Evolutionary conservation across 495 filamentous ascomycete genomes (phyloP).

Genomic region (Neurospora sp.): DNA sequence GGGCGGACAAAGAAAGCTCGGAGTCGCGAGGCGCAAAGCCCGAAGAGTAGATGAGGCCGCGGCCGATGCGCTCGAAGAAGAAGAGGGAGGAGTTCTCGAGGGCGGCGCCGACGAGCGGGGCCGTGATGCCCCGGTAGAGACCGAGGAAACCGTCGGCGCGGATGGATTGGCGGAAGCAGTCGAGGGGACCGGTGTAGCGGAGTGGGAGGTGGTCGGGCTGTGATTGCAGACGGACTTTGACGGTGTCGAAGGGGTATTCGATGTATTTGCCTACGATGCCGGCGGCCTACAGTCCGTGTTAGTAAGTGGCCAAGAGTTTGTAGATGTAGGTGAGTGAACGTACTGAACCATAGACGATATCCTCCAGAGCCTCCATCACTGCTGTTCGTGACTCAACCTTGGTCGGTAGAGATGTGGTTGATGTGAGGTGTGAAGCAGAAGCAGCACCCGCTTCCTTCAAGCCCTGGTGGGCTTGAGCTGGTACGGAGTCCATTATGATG

Average conservation of each 20-base stretch:
- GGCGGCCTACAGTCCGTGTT: conserved; percentile 47
- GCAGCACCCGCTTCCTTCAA: background rate
- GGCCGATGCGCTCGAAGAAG: conserved; percentile 68
- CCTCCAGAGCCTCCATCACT: conserved; percentile 61
- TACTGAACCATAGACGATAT: conserved; percentile 77
- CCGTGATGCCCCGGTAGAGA: conserved; percentile 88
- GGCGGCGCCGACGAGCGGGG: conserved; percentile 83
- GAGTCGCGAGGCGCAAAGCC: conserved; percentile 41
- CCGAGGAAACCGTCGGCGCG: conserved; percentile 64
- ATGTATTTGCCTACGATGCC: conserved; percentile 91
- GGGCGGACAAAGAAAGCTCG: conserved; percentile 56
- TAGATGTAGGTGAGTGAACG: conserved; percentile 20
- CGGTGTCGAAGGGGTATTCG: conserved; percentile 97
- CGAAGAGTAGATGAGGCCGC: conserved; percentile 45
- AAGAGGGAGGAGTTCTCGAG: conserved; percentile 91
- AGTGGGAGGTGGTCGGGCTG: conserved; percentile 77
- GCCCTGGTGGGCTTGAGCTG: conserved; percentile 8
- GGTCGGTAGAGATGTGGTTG: conserved; percentile 4
- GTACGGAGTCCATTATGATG: conserved; percentile 5
- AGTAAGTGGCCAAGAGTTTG: background rate
- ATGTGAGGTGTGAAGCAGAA: conserved; percentile 3
- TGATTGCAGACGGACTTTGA: conserved; percentile 75
- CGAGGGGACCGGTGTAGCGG: conserved; percentile 76
- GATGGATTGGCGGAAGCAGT: conserved; percentile 85
- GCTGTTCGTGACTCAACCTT: conserved; percentile 27